Percentiles rank a stretch among this genome's conserved stretches.
These are phyloP conservation scores for Scortechinia acanthostroma DNA, from an alignment of 2,329 filamentous ascomycete genomes.

Conservation along the genomic window DNA sequence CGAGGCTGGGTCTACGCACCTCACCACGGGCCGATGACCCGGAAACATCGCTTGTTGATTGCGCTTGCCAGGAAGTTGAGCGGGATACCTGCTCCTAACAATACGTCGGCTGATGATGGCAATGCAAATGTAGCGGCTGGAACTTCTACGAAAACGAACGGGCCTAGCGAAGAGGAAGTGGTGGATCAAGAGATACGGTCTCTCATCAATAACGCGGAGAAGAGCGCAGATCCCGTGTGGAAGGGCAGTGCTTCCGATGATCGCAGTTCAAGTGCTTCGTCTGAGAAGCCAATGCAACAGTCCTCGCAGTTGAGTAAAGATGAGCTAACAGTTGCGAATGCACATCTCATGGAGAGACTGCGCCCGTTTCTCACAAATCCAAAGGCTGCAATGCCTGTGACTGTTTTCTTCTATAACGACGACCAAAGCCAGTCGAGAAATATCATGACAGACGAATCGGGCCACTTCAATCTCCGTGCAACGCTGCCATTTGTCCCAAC, in stretches of 20 bases:
- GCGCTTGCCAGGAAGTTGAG: neutral
- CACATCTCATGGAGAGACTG: constrained; percentile 79
- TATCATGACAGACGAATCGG: constrained; percentile 77
- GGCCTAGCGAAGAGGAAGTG: neutral
- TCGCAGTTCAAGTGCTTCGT: neutral
- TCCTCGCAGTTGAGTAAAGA: constrained; percentile 59
- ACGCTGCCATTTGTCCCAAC: constrained; percentile 85
- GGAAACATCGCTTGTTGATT: neutral
- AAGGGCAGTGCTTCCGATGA: neutral
- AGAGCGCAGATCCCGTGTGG: neutral
- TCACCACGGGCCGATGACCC: neutral
- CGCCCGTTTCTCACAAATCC: constrained; percentile 86
- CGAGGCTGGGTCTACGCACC: neutral
- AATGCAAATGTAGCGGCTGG: neutral
- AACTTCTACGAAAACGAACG: too few relatives aligned
- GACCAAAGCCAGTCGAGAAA: constrained; percentile 75
- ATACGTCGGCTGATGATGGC: neutral
- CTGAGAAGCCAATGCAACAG: neutral
- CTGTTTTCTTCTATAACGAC: constrained; percentile 91
- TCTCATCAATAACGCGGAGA: neutral
- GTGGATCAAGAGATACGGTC: neutral
- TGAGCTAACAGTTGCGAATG: constrained; percentile 74
- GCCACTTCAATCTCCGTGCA: constrained; percentile 77
- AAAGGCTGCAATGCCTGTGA: constrained; percentile 70
- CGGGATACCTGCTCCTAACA: neutral